Base-by-base conservation (phyloP, 495 filamentous ascomycete genomes). In the Penicillium fimorum region DNA sequence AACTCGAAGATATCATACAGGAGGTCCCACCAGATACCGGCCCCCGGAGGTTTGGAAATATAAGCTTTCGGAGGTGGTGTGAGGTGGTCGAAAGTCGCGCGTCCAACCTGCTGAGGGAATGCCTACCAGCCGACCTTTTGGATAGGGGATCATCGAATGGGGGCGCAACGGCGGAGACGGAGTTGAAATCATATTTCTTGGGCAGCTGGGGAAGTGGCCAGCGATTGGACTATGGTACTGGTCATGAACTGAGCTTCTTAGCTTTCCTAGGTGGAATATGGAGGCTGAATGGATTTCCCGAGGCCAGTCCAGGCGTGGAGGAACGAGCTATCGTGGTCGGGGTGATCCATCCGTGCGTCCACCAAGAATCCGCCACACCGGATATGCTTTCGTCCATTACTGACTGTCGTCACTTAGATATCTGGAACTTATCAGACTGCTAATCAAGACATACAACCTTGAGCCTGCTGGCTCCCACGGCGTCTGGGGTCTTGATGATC, bases 401-500 rank as follows among this genome's bases (percentile, higher is more conserved):
- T 68, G 27, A 68, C 51, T 17, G 27, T 20, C 0, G 5, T 32
- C 35, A 17, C 33, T 8, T 63, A 91, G 88, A n/a, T 97, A 97
- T 62, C 81, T 97, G 3, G 72, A 78, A 18, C 80, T 97, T 41
- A 87, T 96, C 78, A 89, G 92, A 27, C 74, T 76, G 9, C 78
- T 97, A 5, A 96, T 97, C 66, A 85, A 82, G 47, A 89, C 88
- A 22, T 98, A 97, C 73, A 96, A 94, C 47, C 85, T 98, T 44
- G 94, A 98, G 64, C 94, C 94, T 6, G 94, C 94, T 0, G 93
- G 92, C 20, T 94, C 91, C 6, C 91, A 96, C 64, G 93, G 93
- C 15, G 94, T 98, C 29, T 98, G 94, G 94, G 94, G 94, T 5
- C 79, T 99, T 18, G 94, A 99, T 65, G 94, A 99, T 70, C 96